Base-by-base conservation (phyloP, 257 asterid genomes). In the Solanum bulbocastanum region DNA sequence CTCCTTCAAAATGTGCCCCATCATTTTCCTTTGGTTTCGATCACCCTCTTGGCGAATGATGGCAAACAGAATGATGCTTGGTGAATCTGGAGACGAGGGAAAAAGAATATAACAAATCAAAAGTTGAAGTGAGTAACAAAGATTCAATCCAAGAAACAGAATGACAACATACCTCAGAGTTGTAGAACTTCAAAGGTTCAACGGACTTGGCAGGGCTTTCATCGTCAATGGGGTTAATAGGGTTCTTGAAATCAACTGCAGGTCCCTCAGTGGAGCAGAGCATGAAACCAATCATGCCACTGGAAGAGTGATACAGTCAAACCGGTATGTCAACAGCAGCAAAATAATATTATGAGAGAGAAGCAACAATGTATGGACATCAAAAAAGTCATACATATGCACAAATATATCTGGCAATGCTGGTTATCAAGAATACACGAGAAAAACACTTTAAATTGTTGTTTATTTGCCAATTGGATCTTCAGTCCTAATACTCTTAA, bases 41-140 rank as follows among this genome's bases (percentile, higher is more conserved):
- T 97, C 90, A 96, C 98, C 87, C 92, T 96, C 90, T 88, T 94
- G 27, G 99, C 99, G 35, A 97, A 97, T 3, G 99, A 92, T 30
- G 99, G 99, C 88, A 97, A 91, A 86, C 98, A 95, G 94, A 97
- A 97, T 10, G 99, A 98, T 1, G 99, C 99, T 60, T 96, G 91
- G 89, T 97, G 98, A 88, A 97, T 92, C 99, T 95, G 94, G 18
- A 60, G 15, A 76, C 20, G 3, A 12, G 36, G 20, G 62, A 71
- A 60, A 84, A 10, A 92, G 36, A n/a, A 33, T 73, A 25, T 30
- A 79, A 33, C 69, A 84, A 27, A 65, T 8, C 23, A 40, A 37
- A 49, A 33, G 32, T 14, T 36, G 71, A 88, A 42, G 35, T 62
- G 39, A 12, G 42, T 36, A 72, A 86, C 35, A 65, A 56, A 76